Conservation (phyloP, 352 stramenopile genomes). For the Globisporangium polare region DNA sequence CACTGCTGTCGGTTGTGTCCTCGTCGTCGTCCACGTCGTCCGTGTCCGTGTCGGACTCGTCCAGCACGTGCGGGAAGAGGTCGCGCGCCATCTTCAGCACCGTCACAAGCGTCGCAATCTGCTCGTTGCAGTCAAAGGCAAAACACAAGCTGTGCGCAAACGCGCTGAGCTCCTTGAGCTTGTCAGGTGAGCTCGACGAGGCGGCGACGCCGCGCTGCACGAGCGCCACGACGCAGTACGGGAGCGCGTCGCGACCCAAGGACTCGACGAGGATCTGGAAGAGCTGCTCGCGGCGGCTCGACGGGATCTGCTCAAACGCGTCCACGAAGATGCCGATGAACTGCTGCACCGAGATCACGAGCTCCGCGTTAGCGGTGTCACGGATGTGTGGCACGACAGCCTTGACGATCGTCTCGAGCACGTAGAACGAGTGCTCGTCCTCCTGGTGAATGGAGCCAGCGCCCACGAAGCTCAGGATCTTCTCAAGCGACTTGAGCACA, state of each 20-base stretch:
- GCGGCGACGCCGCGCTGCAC: slow-evolving; percentile 36
- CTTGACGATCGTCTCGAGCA: slow-evolving; percentile 84
- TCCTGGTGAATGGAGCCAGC: slow-evolving; percentile 59
- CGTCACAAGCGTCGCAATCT: slow-evolving; percentile 59
- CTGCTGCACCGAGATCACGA: slow-evolving; percentile 55
- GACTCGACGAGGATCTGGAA: slow-evolving; percentile 64
- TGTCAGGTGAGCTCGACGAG: slow-evolving; percentile 15
- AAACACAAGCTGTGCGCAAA: slow-evolving; percentile 72
- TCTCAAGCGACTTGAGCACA: slow-evolving; percentile 73
- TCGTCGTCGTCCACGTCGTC: slow-evolving; percentile 73
- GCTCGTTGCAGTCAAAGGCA: slow-evolving; percentile 43
- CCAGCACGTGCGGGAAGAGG: slow-evolving; percentile 56
- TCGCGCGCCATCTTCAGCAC: slow-evolving; percentile 60
- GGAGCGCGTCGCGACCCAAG: slow-evolving; percentile 45
- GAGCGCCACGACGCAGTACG: slow-evolving; percentile 54
- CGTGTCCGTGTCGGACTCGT: slow-evolving; percentile 71
- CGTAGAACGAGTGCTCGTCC: slow-evolving; percentile 85
- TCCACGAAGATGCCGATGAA: slow-evolving; percentile 79
- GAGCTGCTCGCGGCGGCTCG: slow-evolving; percentile 46
- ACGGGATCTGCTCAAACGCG: slow-evolving; percentile 64
- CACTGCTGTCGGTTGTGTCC: slow-evolving; percentile 26
- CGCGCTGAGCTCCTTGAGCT: slow-evolving; percentile 44
- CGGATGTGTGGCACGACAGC: slow-evolving; percentile 78
- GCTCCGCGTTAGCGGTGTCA: not conserved
- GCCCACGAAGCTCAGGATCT: slow-evolving; percentile 68